phyloP scores from a whole-genome alignment of 495 filamentous ascomycete genomes.

The Annulohypoxylon maeteangense region DNA sequence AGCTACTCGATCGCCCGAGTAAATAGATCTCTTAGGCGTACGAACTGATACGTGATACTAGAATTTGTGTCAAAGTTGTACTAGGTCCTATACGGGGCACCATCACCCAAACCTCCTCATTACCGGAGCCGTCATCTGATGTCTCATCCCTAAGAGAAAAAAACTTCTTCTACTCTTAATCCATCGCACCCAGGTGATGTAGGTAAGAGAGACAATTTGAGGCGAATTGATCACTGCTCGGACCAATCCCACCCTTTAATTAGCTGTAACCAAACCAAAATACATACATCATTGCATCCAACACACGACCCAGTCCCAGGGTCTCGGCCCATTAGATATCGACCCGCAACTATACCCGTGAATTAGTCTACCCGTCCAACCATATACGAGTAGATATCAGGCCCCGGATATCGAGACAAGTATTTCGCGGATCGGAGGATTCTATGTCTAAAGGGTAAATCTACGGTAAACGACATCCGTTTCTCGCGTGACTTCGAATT shows the following conservation, averaged over 20 bases:
- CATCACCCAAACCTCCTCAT: slow-evolving; percentile 3
- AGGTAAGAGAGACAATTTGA: slow-evolving; percentile 22
- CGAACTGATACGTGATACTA: slow-evolving; percentile 19
- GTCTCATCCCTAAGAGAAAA: slow-evolving; percentile 12
- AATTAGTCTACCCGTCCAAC: not conserved
- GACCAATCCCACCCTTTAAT: slow-evolving; percentile 8
- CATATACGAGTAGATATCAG: slow-evolving; percentile 5
- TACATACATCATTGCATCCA: slow-evolving; percentile 17
- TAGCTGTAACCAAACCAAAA: not conserved
- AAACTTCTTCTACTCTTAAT: slow-evolving; percentile 1
- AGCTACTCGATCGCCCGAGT: not conserved
- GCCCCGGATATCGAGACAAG: slow-evolving; percentile 8
- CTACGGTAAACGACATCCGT: slow-evolving; percentile 32
- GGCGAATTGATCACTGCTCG: slow-evolving; percentile 19
- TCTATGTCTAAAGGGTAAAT: slow-evolving; percentile 32
- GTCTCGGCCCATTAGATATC: slow-evolving; percentile 33
- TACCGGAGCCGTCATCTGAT: slow-evolving; percentile 12
- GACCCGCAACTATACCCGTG: slow-evolving; percentile 35
- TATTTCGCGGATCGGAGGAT: slow-evolving; percentile 32
- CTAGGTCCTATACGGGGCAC: not conserved
- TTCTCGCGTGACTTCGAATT: slow-evolving; percentile 20
- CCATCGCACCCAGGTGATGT: not conserved
- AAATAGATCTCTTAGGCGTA: slow-evolving; percentile 1
- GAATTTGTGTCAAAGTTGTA: slow-evolving; percentile 26
- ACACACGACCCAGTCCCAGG: slow-evolving; percentile 6